Percentiles rank a stretch among this genome's conserved stretches.
These are phyloP conservation scores for Brassica carinata DNA, from an alignment of 345 rosid genomes.

Conservation along the genomic window DNA sequence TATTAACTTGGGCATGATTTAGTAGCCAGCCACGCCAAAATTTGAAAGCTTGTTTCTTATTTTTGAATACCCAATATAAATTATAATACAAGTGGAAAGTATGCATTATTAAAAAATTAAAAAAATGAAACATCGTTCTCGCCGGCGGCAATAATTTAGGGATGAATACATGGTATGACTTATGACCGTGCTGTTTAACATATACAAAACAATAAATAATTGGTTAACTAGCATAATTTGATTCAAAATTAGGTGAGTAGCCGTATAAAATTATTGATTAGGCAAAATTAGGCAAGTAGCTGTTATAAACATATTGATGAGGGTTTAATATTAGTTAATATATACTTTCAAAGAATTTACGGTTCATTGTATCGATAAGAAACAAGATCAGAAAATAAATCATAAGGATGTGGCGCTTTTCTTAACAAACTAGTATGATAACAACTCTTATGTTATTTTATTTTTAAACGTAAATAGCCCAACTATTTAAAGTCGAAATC, in stretches of 20 bases:
- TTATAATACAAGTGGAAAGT: constrained; percentile 13
- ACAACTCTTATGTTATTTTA: not conserved
- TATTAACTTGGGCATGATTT: constrained; percentile 29
- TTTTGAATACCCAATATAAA: not conserved
- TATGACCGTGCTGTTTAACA: not conserved
- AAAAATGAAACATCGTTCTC: not conserved
- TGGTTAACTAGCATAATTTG: not conserved
- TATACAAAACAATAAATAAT: not conserved
- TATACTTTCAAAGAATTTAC: not conserved
- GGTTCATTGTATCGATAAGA: not conserved
- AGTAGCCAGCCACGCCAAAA: constrained; percentile 39
- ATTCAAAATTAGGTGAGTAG: not conserved
- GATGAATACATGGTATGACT: not conserved
- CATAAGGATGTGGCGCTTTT: not conserved
- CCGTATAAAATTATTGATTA: not conserved
- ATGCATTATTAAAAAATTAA: not conserved
- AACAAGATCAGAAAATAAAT: not conserved
- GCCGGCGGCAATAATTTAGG: constrained; percentile 1
- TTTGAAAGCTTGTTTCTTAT: constrained; percentile 23
- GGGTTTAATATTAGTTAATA: not conserved
- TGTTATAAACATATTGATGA: not conserved
- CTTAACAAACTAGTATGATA: not conserved
- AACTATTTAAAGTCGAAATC: not conserved
- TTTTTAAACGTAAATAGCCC: not conserved
- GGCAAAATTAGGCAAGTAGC: not conserved